Conservation (phyloP, 108 stramenopile species). For the Hondaea fermentalgiana region DNA sequence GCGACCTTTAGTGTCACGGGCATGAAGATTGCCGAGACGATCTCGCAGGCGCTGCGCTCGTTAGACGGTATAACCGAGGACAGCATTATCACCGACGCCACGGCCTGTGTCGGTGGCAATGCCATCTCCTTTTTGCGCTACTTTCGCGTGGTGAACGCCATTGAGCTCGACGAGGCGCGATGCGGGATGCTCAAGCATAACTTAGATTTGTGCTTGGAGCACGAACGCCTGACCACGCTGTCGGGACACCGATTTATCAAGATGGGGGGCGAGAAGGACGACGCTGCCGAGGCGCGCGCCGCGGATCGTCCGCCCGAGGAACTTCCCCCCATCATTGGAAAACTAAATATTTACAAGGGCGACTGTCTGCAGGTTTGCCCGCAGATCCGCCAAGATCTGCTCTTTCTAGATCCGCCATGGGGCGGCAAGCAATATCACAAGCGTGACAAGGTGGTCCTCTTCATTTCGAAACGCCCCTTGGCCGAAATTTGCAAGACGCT, state of each 20-base stretch:
- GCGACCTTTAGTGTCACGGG: slow-evolving; percentile 37
- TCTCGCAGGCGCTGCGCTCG: slow-evolving; percentile 24
- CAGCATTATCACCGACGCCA: slow-evolving; percentile 29
- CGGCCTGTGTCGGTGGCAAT: slow-evolving; percentile 42
- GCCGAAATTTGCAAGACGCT: slow-evolving; percentile 16
- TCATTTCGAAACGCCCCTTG: slow-evolving; percentile 11
- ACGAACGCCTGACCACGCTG: too few species aligned
- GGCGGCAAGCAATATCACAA: slow-evolving; percentile 33
- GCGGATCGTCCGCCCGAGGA: not conserved
- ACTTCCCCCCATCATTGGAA: not conserved
- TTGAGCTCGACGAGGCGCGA: slow-evolving; percentile 25
- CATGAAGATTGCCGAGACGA: slow-evolving; percentile 28
- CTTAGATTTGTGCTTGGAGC: not conserved
- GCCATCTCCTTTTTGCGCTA: slow-evolving; percentile 30
- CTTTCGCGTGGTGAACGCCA: slow-evolving; percentile 5
- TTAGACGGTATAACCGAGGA: slow-evolving; percentile 15
- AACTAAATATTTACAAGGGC: not conserved
- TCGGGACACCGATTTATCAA: not conserved
- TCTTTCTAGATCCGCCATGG: slow-evolving; percentile 41
- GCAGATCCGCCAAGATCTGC: slow-evolving; percentile 15
- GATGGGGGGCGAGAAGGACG: not conserved
- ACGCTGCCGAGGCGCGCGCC: not conserved
- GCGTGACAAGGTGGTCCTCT: slow-evolving; percentile 23
- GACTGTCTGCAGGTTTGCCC: slow-evolving; percentile 21
- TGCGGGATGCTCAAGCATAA: slow-evolving; percentile 28